A percentile compares a stretch with the other conserved stretches of the same genome.
Evolutionary conservation across 768 basidiomycete species (phyloP).

Genomic region (Mycena pura): DNA sequence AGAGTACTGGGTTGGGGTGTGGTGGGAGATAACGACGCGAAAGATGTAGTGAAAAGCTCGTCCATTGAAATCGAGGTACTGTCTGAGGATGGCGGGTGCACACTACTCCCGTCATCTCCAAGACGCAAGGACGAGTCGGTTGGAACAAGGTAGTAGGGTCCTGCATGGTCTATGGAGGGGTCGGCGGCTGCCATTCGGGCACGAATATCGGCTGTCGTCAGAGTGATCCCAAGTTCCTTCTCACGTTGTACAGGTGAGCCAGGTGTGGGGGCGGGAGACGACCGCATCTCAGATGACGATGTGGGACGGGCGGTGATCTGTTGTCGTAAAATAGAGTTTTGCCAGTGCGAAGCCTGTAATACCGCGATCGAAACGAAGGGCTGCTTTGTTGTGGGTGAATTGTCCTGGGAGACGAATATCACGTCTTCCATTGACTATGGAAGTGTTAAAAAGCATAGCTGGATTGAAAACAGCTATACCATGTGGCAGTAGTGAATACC

Average conservation of each 20-base stretch:
- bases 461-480: conserved; percentile 51
- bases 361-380: conserved; percentile 72
- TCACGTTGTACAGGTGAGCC: conserved; percentile 47
- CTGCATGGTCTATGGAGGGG: conserved; percentile 32
- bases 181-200: conserved; percentile 30
- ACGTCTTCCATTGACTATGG: conserved; percentile 82
- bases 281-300: conserved; percentile 34
- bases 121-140: conserved; percentile 75
- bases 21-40: conserved; percentile 24
- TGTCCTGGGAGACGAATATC: conserved; percentile 72
- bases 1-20: conserved; percentile 32
- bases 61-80: conserved; percentile 62
- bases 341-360: conserved; percentile 84
- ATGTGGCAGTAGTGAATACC: conserved; percentile 90
- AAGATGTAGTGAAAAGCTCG: conserved; percentile 62
- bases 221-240: conserved; percentile 74
- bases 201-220: conserved; percentile 59
- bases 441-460: conserved; percentile 9
- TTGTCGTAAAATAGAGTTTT: conserved; percentile 69
- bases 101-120: conserved; percentile 67
- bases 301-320: conserved; percentile 55
- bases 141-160: conserved; percentile 68
- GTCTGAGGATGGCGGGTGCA: conserved; percentile 41
- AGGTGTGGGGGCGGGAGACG: conserved; percentile 27
- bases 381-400: conserved; percentile 71